Conservation (phyloP, 1,284 basidiomycete genomes). For the Pterulicium gracile region DNA sequence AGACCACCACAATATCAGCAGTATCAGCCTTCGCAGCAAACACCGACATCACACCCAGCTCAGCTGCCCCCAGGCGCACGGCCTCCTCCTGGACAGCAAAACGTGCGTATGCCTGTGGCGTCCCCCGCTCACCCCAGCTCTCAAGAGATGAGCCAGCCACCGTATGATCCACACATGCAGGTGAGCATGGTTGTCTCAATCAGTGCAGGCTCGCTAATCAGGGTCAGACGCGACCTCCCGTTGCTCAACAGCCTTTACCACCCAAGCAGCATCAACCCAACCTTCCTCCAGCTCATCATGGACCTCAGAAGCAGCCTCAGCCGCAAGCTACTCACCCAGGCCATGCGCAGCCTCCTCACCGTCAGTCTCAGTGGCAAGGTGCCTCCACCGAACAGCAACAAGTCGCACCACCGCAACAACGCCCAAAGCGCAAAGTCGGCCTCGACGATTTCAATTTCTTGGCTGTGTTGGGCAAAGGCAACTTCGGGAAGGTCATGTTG, state of each 20-base stretch:
- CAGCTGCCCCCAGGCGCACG: conserved; percentile 37
- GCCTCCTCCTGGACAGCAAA: conserved; percentile 18
- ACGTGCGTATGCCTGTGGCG: background rate
- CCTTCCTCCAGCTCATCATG: background rate
- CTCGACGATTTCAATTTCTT: conserved; percentile 99
- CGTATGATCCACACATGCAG: conserved; percentile 19
- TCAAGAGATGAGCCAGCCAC: conserved; percentile 14
- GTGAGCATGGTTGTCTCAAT: background rate
- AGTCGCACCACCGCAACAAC: conserved; percentile 18
- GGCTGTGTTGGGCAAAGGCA: conserved; percentile 97
- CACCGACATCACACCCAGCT: conserved; percentile 16
- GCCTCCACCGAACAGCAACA: conserved; percentile 18
- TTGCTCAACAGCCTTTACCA: background rate
- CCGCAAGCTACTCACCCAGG: background rate
- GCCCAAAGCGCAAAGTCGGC: conserved; percentile 78
- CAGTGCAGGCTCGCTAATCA: background rate
- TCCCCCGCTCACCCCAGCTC: background rate
- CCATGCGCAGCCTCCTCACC: background rate
- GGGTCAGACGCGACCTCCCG: background rate
- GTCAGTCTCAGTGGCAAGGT: conserved; percentile 3
- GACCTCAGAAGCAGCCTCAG: background rate
- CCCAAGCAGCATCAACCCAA: background rate
- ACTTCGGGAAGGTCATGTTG: conserved; percentile 99
- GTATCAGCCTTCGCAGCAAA: conserved; percentile 22
- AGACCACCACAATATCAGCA: conserved; percentile 27